Conservation (phyloP, 768 basidiomycete genomes). For the Melanogaster broomeanus region DNA sequence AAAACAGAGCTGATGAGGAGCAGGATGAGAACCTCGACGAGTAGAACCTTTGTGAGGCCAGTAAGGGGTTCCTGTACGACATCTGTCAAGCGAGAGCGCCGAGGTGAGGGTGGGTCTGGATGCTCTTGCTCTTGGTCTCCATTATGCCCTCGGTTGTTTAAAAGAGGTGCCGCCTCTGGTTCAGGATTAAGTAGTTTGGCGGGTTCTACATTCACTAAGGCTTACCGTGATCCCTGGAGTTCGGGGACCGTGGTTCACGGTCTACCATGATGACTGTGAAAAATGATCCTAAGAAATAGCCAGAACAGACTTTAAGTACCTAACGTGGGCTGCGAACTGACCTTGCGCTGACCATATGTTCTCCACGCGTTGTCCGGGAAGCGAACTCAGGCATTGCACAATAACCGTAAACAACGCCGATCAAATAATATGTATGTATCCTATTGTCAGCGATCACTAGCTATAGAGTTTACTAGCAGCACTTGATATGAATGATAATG, state of each 20-base stretch:
- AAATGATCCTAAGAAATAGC: slow-evolving; percentile 6
- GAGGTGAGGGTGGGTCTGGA: slow-evolving; percentile 40
- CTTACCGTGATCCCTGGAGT: slow-evolving; percentile 61
- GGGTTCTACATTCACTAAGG: neutral
- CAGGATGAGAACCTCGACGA: slow-evolving; percentile 71
- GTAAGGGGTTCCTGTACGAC: slow-evolving; percentile 79
- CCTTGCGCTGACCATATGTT: slow-evolving; percentile 28
- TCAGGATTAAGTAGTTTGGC: slow-evolving; percentile 2
- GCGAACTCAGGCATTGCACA: slow-evolving; percentile 14
- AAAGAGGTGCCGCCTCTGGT: slow-evolving; percentile 65
- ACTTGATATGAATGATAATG: no score
- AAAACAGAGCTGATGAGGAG: slow-evolving; percentile 85
- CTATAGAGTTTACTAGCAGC: no score
- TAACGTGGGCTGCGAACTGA: slow-evolving; percentile 3
- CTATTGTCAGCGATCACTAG: no score
- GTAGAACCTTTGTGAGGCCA: slow-evolving; percentile 79
- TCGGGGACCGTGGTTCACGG: slow-evolving; percentile 53
- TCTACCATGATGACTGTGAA: slow-evolving; percentile 51
- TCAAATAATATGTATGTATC: no score
- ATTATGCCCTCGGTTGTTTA: slow-evolving; percentile 50
- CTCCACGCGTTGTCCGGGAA: slow-evolving; percentile 24
- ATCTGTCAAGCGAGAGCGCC: slow-evolving; percentile 42
- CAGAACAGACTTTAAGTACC: slow-evolving; percentile 29
- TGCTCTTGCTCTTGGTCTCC: slow-evolving; percentile 36
- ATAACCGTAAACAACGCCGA: slow-evolving; percentile 19